Percentiles rank a stretch among this genome's conserved stretches.
Conservation (phyloP, 2,329 filamentous ascomycete genomes). For the Pyrenophora seminiperda region DNA sequence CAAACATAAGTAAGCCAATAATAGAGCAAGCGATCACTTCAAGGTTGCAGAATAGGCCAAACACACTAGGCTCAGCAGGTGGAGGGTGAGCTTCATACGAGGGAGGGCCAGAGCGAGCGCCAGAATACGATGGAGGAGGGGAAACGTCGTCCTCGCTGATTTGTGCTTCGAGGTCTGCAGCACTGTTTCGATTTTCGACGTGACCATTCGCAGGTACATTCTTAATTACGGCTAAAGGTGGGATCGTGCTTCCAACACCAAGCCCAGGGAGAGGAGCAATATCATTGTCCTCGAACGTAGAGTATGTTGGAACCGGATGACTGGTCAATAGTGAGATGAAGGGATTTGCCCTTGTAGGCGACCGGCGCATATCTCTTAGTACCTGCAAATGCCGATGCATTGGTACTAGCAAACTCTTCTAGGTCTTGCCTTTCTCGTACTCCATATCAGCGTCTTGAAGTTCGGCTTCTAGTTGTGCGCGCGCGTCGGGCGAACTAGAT, state of each 20-base stretch:
- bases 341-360: not conserved
- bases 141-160: not conserved
- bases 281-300: slow-evolving; percentile 1
- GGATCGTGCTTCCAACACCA: not conserved
- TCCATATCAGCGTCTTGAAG: slow-evolving; percentile 36
- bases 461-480: slow-evolving; percentile 42
- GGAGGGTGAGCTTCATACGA: not conserved
- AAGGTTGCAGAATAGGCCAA: not conserved
- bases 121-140: too few species aligned
- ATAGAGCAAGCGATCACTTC: slow-evolving; percentile 1
- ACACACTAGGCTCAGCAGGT: not conserved
- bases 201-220: not conserved
- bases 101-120: not conserved
- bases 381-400: not conserved
- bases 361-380: not conserved
- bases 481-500: slow-evolving; percentile 20
- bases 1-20: slow-evolving; percentile 6
- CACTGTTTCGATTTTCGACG: not conserved
- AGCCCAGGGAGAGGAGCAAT: slow-evolving; percentile 1
- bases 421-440: slow-evolving; percentile 38
- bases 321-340: not conserved
- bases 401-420: slow-evolving; percentile 10
- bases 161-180: slow-evolving; percentile 10
- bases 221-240: not conserved
- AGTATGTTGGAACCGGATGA: slow-evolving; percentile 1